A percentile compares a stretch with the other conserved stretches of the same genome.
Evolutionary conservation across 208 protist genomes (phyloP).

Genomic region (Porcisia hertigi): DNA sequence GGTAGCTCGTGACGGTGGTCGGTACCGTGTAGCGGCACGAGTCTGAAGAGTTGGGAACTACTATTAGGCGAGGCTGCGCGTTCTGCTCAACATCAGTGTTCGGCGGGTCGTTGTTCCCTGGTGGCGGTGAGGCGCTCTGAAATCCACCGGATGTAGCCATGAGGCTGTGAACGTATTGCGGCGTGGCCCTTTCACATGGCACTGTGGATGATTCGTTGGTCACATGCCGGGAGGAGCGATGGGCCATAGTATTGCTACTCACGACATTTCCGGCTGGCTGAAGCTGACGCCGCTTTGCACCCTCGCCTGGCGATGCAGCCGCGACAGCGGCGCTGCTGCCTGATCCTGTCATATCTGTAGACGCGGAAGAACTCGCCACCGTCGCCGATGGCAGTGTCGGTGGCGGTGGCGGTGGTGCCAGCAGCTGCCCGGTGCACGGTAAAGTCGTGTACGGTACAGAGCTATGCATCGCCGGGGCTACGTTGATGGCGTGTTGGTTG

Average conservation of each 20-base stretch:
- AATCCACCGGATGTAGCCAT: slow-evolving; percentile 23
- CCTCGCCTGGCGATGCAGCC: slow-evolving; percentile 1
- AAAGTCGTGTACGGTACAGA: slow-evolving; percentile 13
- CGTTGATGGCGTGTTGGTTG: slow-evolving; percentile 42
- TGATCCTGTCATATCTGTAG: background rate
- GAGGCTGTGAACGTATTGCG: slow-evolving; percentile 33
- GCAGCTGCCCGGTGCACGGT: background rate
- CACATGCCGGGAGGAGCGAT: slow-evolving; percentile 16
- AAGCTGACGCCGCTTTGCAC: slow-evolving; percentile 20
- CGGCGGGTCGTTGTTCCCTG: background rate
- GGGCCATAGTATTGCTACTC: slow-evolving; percentile 30
- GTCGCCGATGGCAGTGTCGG: background rate
- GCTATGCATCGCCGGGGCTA: slow-evolving; percentile 24
- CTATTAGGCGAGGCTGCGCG: slow-evolving; percentile 23
- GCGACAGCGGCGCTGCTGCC: slow-evolving; percentile 8
- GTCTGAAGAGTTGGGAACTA: slow-evolving; percentile 18
- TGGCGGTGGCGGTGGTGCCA: slow-evolving; percentile 4
- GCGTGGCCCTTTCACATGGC: slow-evolving; percentile 20
- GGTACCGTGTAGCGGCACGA: slow-evolving; percentile 20
- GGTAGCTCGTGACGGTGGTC: slow-evolving; percentile 22
- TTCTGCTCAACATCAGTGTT: background rate
- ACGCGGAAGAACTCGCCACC: background rate
- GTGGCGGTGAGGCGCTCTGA: background rate
- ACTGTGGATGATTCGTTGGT: background rate
- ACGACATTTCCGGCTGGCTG: slow-evolving; percentile 23